phyloP scores from a whole-genome alignment of 2,329 filamentous ascomycete genomes.

The Colletotrichum sp. region DNA sequence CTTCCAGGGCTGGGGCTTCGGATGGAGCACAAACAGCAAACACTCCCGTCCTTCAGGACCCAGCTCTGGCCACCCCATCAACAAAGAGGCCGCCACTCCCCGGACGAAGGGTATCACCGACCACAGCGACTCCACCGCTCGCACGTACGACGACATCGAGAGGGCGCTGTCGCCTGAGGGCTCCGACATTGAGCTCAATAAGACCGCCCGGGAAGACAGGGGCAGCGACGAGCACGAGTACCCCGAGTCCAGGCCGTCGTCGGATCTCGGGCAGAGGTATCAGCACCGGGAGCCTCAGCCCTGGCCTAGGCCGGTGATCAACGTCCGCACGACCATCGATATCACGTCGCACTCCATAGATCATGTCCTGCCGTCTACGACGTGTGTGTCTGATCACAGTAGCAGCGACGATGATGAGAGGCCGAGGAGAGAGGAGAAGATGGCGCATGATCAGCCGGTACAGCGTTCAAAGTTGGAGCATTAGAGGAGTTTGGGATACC shows the following conservation, averaged over 20 bases:
- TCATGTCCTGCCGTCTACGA: not conserved
- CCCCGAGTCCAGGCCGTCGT: constrained; percentile 9
- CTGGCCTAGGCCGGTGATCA: not conserved
- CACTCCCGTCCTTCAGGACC: constrained; percentile 3
- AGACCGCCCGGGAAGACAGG: not conserved
- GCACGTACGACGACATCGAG: constrained; percentile 11
- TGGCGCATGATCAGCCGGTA: not conserved
- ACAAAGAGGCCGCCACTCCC: not conserved
- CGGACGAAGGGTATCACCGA: not conserved
- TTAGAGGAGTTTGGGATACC: not conserved
- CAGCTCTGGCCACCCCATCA: not conserved
- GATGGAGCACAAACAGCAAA: constrained; percentile 18
- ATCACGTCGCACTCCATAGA: constrained; percentile 2
- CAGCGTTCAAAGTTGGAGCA: not conserved
- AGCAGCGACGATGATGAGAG: not conserved
- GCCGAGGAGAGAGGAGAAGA: not conserved
- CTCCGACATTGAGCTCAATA: constrained; percentile 20
- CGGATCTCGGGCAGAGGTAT: constrained; percentile 5
- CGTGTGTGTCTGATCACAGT: not conserved
- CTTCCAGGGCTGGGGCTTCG: constrained; percentile 31
- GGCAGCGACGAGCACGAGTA: not conserved
- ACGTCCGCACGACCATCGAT: constrained; percentile 17
- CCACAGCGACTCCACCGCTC: not conserved
- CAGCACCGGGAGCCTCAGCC: not conserved
- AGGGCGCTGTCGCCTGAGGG: not conserved